These are phyloP conservation scores for Leccinum ponderosum DNA, from an alignment of 1,284 basidiomycete species.

Conservation along the genomic window DNA sequence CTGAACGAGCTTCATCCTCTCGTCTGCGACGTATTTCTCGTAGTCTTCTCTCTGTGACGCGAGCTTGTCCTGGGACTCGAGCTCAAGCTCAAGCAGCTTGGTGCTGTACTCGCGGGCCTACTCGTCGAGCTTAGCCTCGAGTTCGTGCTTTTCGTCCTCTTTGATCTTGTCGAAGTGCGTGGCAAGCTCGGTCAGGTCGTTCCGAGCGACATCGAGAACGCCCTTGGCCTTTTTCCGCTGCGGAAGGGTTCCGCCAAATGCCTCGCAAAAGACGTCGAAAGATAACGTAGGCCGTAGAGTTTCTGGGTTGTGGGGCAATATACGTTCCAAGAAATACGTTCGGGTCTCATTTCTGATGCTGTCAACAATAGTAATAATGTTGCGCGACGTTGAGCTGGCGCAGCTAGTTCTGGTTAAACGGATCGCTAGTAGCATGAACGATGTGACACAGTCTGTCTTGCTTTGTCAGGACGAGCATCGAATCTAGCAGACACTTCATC, in stretches of 20 bases:
- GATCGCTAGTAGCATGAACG: no score
- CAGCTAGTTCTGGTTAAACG: no score
- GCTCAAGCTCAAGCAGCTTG: constrained; percentile 82
- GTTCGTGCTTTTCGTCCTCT: constrained; percentile 74
- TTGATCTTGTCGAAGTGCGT: constrained; percentile 80
- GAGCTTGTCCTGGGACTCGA: constrained; percentile 82
- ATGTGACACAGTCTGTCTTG: no score
- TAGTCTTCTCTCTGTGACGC: constrained; percentile 87
- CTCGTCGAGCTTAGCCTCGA: constrained; percentile 81
- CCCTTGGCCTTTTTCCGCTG: constrained; percentile 65
- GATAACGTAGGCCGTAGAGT: no score
- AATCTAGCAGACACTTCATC: no score
- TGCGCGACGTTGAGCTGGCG: no score
- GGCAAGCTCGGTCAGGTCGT: constrained; percentile 82
- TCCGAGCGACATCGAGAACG: constrained; percentile 74
- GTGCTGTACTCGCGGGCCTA: constrained; percentile 84
- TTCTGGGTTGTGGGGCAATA: no score
- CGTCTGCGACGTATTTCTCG: constrained; percentile 80
- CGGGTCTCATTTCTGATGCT: no score
- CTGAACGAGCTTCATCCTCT: constrained; percentile 73
- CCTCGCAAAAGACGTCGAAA: no score
- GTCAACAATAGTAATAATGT: no score
- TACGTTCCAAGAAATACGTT: no score
- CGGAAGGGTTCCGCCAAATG: constrained; percentile 53
- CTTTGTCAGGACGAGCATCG: no score